Evolutionary conservation across 192 early-diverging fungal species (phyloP), one percentile per base, ranked within the genome.

Genomic region (Chytriomyces sp.): DNA sequence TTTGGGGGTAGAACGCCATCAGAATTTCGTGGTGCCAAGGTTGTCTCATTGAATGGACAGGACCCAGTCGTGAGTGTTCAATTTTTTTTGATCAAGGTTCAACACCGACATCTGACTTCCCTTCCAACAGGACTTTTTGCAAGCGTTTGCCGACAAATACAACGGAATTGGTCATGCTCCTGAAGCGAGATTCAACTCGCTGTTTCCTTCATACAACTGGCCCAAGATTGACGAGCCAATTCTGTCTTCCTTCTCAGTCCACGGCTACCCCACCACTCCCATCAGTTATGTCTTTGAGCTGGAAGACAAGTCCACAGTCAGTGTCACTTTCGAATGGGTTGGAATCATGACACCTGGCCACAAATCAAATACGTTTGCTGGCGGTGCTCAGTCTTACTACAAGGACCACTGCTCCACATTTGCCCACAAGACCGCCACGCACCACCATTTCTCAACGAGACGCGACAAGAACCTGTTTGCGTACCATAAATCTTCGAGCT

Each of bases 221-320:
- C 16, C 23, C 13, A 72, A 60, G 3, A 16, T 72, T 50, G 16
- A 43, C 26, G 9, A 60, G 57, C 44, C 50, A 72, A 47, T 45
- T 18, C 43, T 60, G 16, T 53, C 18, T 13, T n/a, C 26, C 10
- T 72, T 72, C 47, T 16, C 50, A 53, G 28, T 45, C 10, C 43
- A 68, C 2, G 24, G 6, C 28, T 8, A 20, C 28, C 20, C 69
- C n/a, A 13, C n/a, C 47, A 45, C 57, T 20, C 18, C 26, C 43
- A 59, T 20, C 9, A 53, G 20, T 3, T 20, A 57, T 57, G 16
- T n/a, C 20, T 57, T 57, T 20, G 53, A 57, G 53, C 53, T 57
- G 13, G 53, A 20, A 57, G 9, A 87, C 88, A 86, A 61, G 53
- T 57, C 20, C 2, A 57, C 53, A 2, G 53, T 57, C 20, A 13